These are phyloP conservation scores for Lipomyces yamadae DNA, from an alignment of 805 yeast genomes.

Conservation along the genomic window DNA sequence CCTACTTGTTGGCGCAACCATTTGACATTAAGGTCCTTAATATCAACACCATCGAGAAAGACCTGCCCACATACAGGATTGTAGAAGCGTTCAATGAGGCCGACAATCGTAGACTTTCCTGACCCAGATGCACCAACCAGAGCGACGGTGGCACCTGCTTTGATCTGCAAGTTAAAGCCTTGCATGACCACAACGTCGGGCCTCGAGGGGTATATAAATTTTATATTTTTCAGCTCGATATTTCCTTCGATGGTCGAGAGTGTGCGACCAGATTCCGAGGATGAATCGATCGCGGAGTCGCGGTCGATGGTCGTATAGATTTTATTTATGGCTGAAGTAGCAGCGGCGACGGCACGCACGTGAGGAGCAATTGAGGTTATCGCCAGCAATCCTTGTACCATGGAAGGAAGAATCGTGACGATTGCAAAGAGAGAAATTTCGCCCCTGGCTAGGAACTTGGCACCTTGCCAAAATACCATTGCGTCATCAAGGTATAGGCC, in stretches of 20 bases:
- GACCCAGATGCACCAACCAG: constrained; percentile 84
- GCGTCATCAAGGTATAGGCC: constrained; percentile 49
- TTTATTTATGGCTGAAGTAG: constrained; percentile 49
- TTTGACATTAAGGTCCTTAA: constrained; percentile 56
- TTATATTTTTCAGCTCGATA: constrained; percentile 40
- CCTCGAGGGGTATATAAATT: constrained; percentile 44
- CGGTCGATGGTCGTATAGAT: constrained; percentile 53
- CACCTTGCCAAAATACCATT: constrained; percentile 51
- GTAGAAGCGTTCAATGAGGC: constrained; percentile 62
- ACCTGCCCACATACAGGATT: constrained; percentile 58
- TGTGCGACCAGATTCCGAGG: constrained; percentile 38
- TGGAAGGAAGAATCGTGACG: constrained; percentile 43
- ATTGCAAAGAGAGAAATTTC: constrained; percentile 45
- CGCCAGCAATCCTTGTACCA: constrained; percentile 48
- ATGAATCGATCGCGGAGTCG: constrained; percentile 49
- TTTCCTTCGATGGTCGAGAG: constrained; percentile 47
- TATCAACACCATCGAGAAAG: constrained; percentile 54
- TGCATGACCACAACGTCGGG: constrained; percentile 42
- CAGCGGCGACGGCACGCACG: constrained; percentile 48
- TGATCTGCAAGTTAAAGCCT: constrained; percentile 47
- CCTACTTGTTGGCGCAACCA: constrained; percentile 59
- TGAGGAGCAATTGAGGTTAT: constrained; percentile 51
- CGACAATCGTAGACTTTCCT: constrained; percentile 54
- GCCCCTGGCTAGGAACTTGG: constrained; percentile 46
- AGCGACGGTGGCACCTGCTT: constrained; percentile 85